phyloP scores from a whole-genome alignment of 805 yeast species.

The Nakazawaea laoshanensis region DNA sequence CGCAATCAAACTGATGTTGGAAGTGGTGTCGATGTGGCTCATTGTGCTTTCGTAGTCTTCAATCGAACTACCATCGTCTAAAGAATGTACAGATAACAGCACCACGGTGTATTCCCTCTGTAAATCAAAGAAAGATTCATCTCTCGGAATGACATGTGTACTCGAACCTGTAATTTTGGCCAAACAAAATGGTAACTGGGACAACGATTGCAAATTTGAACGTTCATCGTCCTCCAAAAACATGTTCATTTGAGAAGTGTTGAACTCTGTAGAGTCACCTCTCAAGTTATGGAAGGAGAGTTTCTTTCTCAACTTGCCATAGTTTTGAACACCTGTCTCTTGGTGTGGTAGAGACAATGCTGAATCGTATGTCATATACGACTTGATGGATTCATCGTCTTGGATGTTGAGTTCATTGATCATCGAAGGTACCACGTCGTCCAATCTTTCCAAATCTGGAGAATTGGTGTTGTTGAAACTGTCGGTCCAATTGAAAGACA shows the following conservation, averaged over 20 bases:
- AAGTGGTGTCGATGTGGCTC: constrained; percentile 7
- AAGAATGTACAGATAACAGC: not conserved
- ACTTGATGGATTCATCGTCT: constrained; percentile 2
- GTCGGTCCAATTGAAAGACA: constrained; percentile 27
- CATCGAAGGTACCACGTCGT: constrained; percentile 12
- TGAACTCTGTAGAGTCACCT: constrained; percentile 12
- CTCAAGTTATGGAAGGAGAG: constrained; percentile 40
- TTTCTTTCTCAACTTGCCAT: constrained; percentile 34
- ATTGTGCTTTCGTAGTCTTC: constrained; percentile 13
- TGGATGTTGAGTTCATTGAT: constrained; percentile 9
- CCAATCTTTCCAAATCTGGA: constrained; percentile 7
- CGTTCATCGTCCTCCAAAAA: constrained; percentile 5
- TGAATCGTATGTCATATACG: constrained; percentile 10
- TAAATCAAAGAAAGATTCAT: constrained; percentile 9
- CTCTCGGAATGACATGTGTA: constrained; percentile 4
- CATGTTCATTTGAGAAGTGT: not conserved
- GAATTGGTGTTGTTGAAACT: constrained; percentile 17
- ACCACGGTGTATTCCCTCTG: constrained; percentile 5
- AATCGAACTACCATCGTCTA: constrained; percentile 11
- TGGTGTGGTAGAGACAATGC: too few relatives aligned
- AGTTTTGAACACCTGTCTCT: too few relatives aligned
- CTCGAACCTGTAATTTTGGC: constrained; percentile 1
- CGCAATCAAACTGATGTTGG: constrained; percentile 18
- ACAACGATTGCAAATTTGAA: constrained; percentile 14
- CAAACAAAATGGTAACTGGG: constrained; percentile 18